A percentile compares a stretch with the other conserved stretches of the same genome.
phyloP scores from a whole-genome alignment of 2,329 filamentous ascomycete species.

The Diaporthe vaccinii region DNA sequence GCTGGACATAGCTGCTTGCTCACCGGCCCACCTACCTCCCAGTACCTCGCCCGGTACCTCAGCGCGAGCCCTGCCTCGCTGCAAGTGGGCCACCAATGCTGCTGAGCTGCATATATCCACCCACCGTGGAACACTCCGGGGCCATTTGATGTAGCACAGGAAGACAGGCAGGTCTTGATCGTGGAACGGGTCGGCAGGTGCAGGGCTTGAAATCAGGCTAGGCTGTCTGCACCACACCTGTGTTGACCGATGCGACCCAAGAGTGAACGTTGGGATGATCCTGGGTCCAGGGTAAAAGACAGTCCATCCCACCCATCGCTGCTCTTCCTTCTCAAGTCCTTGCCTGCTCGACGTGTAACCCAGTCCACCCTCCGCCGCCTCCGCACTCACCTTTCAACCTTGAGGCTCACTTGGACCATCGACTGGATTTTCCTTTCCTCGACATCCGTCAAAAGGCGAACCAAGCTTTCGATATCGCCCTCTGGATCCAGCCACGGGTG shows the following conservation, averaged over 20 bases:
- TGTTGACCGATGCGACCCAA: conserved; percentile 39
- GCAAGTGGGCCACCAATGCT: conserved; percentile 28
- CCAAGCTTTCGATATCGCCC: not conserved
- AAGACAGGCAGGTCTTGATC: conserved; percentile 36
- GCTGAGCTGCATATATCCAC: conserved; percentile 32
- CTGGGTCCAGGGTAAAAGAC: conserved; percentile 39
- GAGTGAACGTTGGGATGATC: conserved; percentile 33
- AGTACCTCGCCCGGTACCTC: conserved; percentile 11
- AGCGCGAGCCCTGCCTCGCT: conserved; percentile 32
- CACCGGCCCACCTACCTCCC: conserved; percentile 11
- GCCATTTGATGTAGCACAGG: conserved; percentile 21
- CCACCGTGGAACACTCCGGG: conserved; percentile 19
- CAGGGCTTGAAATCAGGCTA: conserved; percentile 30
- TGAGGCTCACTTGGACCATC: conserved; percentile 8
- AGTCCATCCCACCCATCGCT: conserved; percentile 32
- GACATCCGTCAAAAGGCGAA: not conserved
- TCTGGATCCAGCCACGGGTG: not conserved
- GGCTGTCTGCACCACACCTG: conserved; percentile 33
- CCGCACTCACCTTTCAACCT: conserved; percentile 2
- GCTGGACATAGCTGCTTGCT: conserved; percentile 1
- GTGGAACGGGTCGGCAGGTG: conserved; percentile 38
- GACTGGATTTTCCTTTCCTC: not conserved
- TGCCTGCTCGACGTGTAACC: conserved; percentile 28
- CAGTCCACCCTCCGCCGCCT: conserved; percentile 16
- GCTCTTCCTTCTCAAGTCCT: conserved; percentile 26